Percentiles rank a stretch among this genome's conserved stretches.
These are phyloP conservation scores for Dryas integrifolia DNA, from an alignment of 331 rosid genomes.

Conservation along the genomic window DNA sequence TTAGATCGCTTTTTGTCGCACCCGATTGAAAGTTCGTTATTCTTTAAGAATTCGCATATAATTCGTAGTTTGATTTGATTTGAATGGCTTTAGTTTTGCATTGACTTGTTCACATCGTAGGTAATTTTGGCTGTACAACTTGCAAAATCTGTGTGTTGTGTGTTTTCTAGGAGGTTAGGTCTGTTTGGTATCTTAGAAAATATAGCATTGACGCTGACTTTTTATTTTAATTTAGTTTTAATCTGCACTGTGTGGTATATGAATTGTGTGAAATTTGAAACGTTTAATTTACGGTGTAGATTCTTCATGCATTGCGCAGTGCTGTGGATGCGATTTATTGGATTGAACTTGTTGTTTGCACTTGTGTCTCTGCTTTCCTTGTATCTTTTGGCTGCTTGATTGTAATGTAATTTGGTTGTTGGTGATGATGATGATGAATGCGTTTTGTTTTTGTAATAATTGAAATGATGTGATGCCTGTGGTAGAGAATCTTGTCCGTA, in stretches of 20 bases:
- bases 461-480: neutral
- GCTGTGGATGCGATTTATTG: neutral
- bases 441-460: neutral
- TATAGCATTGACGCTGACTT: neutral
- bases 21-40: slow-evolving; percentile 25
- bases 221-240: neutral
- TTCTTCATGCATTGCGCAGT: neutral
- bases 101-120: neutral
- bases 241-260: neutral
- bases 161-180: neutral
- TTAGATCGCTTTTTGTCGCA: neutral
- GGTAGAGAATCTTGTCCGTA: neutral
- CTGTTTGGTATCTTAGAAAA: neutral
- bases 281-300: neutral
- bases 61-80: neutral
- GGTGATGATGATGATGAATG: neutral
- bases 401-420: neutral
- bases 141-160: neutral
- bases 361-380: neutral
- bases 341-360: neutral
- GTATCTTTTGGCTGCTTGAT: neutral
- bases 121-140: neutral
- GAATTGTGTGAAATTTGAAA: neutral
- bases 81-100: neutral
- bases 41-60: slow-evolving; percentile 10